Base-by-base conservation (phyloP, 192 early-diverging fungal genomes). In the Coemansia sp. region DNA sequence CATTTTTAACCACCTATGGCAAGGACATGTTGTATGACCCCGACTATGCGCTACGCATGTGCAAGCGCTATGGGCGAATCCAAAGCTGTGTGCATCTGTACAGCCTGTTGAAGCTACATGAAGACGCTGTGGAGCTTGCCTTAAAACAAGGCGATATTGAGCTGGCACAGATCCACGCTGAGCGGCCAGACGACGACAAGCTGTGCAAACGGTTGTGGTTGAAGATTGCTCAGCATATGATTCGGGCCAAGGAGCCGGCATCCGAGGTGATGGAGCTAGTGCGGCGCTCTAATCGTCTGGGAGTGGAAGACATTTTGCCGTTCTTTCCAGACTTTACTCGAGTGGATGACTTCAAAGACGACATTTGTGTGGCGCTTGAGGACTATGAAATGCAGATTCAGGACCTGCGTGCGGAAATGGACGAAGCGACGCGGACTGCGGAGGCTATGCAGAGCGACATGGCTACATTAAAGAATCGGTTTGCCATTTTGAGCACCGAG, bases 271-370 rank as follows among this genome's bases (percentile, higher is more conserved):
- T 97, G 76, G 83, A 89, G 11, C 87, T 92, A 54, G 66, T 94
- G 50, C 82, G 83, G 40, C 80, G 88, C 42, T 87, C 89, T 15
- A 88, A 94, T 37, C 57, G 66, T 16, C 61, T 94, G 26, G 92
- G 90, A 47, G 90, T 99, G 41, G 94, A 96, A 64, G 93, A 99
- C 70, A 90, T 99, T 49, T 72, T 99, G 51, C 93, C 91, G 1
- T 94, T 89, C 62, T 99, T 99, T 66, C 97, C 95, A 0, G 97
- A 97, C 59, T 97, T 98, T 79, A 90, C 94, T 1, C 80, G 91
- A 0, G 98, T 99, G 64, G 92, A 99, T 60, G 90, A 97, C 63
- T 96, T 99, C 73, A 98, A 97, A 74, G 88, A 92, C 30, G 97
- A 99, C 51, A 89, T 99, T 14, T 92, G 88, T 64, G 52, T 76